Conservation (phyloP, 495 filamentous ascomycete genomes). For the Hypomontagnella submonticulosa region DNA sequence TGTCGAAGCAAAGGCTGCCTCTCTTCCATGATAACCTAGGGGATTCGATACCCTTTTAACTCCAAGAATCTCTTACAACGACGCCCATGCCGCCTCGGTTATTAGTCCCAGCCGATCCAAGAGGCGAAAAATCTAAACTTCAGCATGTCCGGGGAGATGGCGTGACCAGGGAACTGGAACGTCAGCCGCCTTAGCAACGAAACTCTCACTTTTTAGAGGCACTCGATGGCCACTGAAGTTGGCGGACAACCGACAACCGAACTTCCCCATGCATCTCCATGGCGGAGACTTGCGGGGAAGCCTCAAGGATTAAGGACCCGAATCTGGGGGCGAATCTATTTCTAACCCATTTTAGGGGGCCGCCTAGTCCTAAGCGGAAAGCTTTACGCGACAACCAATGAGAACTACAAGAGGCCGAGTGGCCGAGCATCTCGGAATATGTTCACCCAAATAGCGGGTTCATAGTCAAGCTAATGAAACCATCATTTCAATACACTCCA, state of each 20-base stretch:
- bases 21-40: constrained; percentile 29
- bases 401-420: constrained; percentile 13
- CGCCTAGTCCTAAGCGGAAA: not conserved
- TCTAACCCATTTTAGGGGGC: not conserved
- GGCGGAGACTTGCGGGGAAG: constrained; percentile 26
- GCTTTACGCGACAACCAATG: constrained; percentile 22
- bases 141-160: constrained; percentile 13
- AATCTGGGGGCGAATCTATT: constrained; percentile 17
- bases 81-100: constrained; percentile 6
- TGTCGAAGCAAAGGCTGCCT: constrained; percentile 27
- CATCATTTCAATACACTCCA: constrained; percentile 10
- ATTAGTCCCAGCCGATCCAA: not conserved
- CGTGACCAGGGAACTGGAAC: constrained; percentile 13
- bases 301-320: constrained; percentile 19
- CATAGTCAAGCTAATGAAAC: not conserved
- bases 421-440: constrained; percentile 29
- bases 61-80: not conserved
- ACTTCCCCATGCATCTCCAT: constrained; percentile 1
- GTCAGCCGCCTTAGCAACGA: not conserved
- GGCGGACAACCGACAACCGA: constrained; percentile 21
- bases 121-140: not conserved
- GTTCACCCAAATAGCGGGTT: not conserved
- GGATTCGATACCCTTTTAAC: constrained; percentile 15
- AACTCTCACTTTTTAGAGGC: constrained; percentile 7
- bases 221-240: constrained; percentile 9